Base-by-base conservation (phyloP, 176 grass and related monocot species). In the maize (Zea mays) region DNA sequence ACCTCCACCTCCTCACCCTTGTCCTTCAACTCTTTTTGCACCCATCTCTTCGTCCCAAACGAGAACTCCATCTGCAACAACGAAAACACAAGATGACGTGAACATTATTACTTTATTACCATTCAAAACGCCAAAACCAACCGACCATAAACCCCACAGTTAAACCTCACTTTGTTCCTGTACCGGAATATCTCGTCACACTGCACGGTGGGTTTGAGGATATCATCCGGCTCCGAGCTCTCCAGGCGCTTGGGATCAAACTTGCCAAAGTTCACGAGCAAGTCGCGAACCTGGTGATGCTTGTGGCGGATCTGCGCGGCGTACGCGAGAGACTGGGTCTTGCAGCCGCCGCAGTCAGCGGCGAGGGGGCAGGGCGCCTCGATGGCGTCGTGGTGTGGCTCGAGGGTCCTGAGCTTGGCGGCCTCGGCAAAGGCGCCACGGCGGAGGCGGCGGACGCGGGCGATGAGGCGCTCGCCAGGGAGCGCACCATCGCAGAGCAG, bases 1-100 rank as follows among this genome's bases (percentile, higher is more conserved):
- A 37, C 45, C 10, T 27, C 65, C 43, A 45, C 83, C 21, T 37
- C 41, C 47, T 71, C 59, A 12, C 35, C 69, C 59, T 86, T 78
- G 47, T 75, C 80, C 81, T 90, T 80, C 66, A 74, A 69, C 78
- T 68, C 85, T 12, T 69, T 86, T 56, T 57, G 79, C 75, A 95
- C 69, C 92, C 92, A 99, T 81, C 84, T 99, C 69, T 92, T 85
- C 7, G 85, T 68, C 58, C 96, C 96, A 86, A 99, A 95, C 39
- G 92, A 99, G 79, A 99, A 99, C 78, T 99, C 96, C 96, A 99
- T 99, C 96, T 99, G 43, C 49, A 81, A 75, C 88, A 84, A 78
- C 17, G 49, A 44, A 33, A 42, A 80, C 59, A 62, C 59, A 2
- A 34, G 34, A 62, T 62, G 10, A 13, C 10, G 0, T 62, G 10